Percentiles rank a stretch among this genome's conserved stretches.
These are phyloP conservation scores for Rhodamnia rubescens DNA, from an alignment of 345 rosid genomes.

Conservation along the genomic window DNA sequence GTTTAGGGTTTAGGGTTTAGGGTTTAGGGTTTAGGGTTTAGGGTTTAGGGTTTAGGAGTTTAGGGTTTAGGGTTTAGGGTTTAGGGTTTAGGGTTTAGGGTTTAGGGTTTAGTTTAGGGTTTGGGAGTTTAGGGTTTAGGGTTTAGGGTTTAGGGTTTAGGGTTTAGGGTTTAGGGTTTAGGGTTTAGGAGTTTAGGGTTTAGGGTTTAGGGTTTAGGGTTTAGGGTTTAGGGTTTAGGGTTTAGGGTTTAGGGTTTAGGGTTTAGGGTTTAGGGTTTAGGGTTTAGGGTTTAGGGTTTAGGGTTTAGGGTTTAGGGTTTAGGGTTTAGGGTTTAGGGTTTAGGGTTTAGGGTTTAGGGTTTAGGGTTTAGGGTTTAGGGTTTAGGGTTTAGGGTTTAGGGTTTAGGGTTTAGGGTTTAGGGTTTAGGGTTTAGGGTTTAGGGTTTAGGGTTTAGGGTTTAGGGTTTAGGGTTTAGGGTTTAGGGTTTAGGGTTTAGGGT, in stretches of 20 bases:
- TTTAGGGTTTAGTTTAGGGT: constrained; percentile 16
- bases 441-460: constrained; percentile 11
- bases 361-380: constrained; percentile 17
- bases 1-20: constrained; percentile 11
- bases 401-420: constrained; percentile 11
- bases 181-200: constrained; percentile 3
- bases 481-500: constrained; percentile 14
- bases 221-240: constrained; percentile 6
- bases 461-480: constrained; percentile 14
- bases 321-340: constrained; percentile 21
- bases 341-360: constrained; percentile 16
- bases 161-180: constrained; percentile 17
- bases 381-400: constrained; percentile 13
- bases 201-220: not conserved
- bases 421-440: constrained; percentile 9
- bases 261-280: constrained; percentile 9
- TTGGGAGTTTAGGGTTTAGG: constrained; percentile 14
- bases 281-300: constrained; percentile 17
- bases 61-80: constrained; percentile 10
- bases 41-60: constrained; percentile 9
- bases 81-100: no score
- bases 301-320: constrained; percentile 11
- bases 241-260: constrained; percentile 12
- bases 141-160: constrained; percentile 13
- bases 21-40: constrained; percentile 13